These are phyloP conservation scores for peach (Prunus persica) DNA, from an alignment of 306 rosid genomes.

Conservation along the genomic window Prunus_persica_NCBIv2 NC_034015.1:20961501-20962000, in stretches of 20 bases:
- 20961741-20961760: not conserved
- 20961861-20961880: constrained; percentile 19
- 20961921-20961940: constrained; percentile 20
- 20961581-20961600: constrained; percentile 19
- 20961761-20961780: not conserved
- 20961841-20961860: constrained; percentile 19
- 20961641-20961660: too few species aligned
- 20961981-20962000: constrained; percentile 32
- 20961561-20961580: constrained; percentile 21
- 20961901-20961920: constrained; percentile 22
- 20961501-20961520: constrained; percentile 21
- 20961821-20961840: constrained; percentile 23
- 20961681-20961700: too few species aligned
- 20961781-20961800: not conserved
- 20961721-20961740: too few species aligned
- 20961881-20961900: not conserved
- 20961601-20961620: not conserved
- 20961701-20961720: too few species aligned
- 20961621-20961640: too few species aligned
- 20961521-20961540: constrained; percentile 33
- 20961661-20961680: too few species aligned
- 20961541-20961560: constrained; percentile 20
- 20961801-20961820: constrained; percentile 26
- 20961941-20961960: constrained; percentile 31
- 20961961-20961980: constrained; percentile 24